Conservation (phyloP, 495 filamentous ascomycete genomes). For the Daldinia childiae region DNA sequence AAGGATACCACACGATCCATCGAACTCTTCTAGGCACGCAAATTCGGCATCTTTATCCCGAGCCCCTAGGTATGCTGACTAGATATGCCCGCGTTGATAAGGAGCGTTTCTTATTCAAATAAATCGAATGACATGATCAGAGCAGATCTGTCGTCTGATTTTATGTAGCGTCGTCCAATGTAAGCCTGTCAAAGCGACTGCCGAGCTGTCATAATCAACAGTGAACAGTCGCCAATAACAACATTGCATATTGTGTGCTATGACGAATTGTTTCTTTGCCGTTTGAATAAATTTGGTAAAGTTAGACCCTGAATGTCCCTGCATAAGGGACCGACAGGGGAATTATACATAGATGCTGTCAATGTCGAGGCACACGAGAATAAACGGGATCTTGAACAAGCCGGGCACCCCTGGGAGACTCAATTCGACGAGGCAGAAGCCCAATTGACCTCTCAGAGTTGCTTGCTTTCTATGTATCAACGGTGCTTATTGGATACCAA, state of each 20-base stretch:
- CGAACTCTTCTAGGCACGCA: slow-evolving; percentile 15
- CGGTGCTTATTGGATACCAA: slow-evolving; percentile 4
- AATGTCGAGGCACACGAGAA: not conserved
- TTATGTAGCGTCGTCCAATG: slow-evolving; percentile 31
- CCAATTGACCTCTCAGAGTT: not conserved
- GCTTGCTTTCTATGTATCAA: not conserved
- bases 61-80: slow-evolving; percentile 15
- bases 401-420: not conserved
- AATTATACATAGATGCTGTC: not conserved
- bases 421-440: not conserved
- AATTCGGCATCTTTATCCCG: slow-evolving; percentile 29
- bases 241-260: not conserved
- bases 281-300: slow-evolving; percentile 7
- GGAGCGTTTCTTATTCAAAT: slow-evolving; percentile 23
- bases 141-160: slow-evolving; percentile 36
- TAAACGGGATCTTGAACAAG: not conserved
- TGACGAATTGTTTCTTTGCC: slow-evolving; percentile 2
- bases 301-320: slow-evolving; percentile 19
- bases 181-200: slow-evolving; percentile 9
- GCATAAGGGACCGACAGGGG: slow-evolving; percentile 11
- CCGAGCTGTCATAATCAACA: slow-evolving; percentile 13
- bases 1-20: slow-evolving; percentile 32
- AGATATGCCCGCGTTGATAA: slow-evolving; percentile 16
- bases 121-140: slow-evolving; percentile 35
- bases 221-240: slow-evolving; percentile 7